Evolutionary conservation across 1,139 yeast genomes (phyloP), one percentile per base, ranked within the genome.

Genomic region (Nakaseomyces bracarensis): DNA sequence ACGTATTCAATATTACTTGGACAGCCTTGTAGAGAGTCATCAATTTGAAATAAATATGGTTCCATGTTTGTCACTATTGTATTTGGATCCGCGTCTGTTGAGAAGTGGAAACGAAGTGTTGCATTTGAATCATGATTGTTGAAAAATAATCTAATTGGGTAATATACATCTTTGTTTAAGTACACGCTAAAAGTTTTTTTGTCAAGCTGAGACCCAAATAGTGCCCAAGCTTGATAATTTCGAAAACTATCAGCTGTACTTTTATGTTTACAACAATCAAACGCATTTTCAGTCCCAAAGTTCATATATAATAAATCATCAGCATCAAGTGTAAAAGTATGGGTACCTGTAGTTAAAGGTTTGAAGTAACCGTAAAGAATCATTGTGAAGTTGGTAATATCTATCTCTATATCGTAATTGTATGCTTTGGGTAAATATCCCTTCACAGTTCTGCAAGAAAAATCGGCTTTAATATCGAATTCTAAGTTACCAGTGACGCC

Each of bases 251-350:
- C 34, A 9, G 34, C 23, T 7, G 22, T 18, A 18, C 22, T 18
- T 9, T 30, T 22, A 11, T 19, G 21, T 18, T 19, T 30, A 5
- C 34, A 30, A 11, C 34, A 30, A 30, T 30, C 34, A 30, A 30
- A 30, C 2, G 34, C 34, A 30, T 30, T 30, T 10, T 11, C 13
- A 8, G 34, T 22, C 10, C 34, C 34, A 18, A 30, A 30, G 18
- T 30, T 30, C 22, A 30, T 10, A n/a, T n/a, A n/a, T n/a, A n/a
- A n/a, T n/a, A 18, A 30, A 30, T 18, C 34, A 30, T 30, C 34
- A 16, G 34, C 34, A 30, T 16, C 16, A 10, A 30, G 16, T 11
- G 21, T 8, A 11, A 30, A 30, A 5, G 34, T 30, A 11, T 30
- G 34, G 13, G 11, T 10, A 10, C 22, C 34, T 10, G 34, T n/a